Evolutionary conservation across 768 basidiomycete species (phyloP).

Genomic region (Multifurca ochricompacta): DNA sequence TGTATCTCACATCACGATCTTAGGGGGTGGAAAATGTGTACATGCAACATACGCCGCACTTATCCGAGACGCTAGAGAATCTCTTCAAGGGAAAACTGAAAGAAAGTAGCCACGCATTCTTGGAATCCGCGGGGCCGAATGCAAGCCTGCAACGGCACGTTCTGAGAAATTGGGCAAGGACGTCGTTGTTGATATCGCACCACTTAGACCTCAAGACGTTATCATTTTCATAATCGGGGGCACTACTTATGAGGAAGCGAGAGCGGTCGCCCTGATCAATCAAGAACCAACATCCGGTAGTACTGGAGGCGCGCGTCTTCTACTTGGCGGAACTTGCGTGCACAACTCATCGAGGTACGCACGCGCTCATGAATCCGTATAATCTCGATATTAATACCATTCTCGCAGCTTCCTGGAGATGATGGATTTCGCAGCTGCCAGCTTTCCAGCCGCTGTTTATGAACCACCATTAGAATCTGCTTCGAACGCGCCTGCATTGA

Average conservation of each 20-base stretch:
- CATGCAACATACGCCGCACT: constrained; percentile 91
- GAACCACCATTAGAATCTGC: constrained; percentile 71
- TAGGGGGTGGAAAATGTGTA: constrained; percentile 99
- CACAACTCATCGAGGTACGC: constrained; percentile 89
- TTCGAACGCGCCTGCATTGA: constrained; percentile 69
- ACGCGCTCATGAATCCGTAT: neutral
- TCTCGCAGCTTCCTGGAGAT: constrained; percentile 73
- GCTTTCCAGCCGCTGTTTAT: constrained; percentile 57
- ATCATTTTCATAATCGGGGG: constrained; percentile 97
- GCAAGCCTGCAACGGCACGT: constrained; percentile 62
- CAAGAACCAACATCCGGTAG: constrained; percentile 59
- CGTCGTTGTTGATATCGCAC: neutral
- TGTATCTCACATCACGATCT: constrained; percentile 11
- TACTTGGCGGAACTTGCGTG: constrained; percentile 91
- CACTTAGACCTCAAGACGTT: constrained; percentile 79
- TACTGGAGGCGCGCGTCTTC: constrained; percentile 60
- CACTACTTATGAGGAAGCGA: constrained; percentile 91
- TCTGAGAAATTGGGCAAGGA: neutral
- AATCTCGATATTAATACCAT: neutral
- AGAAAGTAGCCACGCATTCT: constrained; percentile 86
- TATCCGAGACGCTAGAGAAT: constrained; percentile 86
- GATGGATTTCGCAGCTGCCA: constrained; percentile 63
- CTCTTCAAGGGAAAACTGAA: constrained; percentile 78
- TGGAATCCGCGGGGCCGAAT: constrained; percentile 63
- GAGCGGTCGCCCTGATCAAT: constrained; percentile 78